Evolutionary conservation across 2,329 filamentous ascomycete species (phyloP), one percentile per base, ranked within the genome.

Genomic region (Cordyceps fumosorosea): DNA sequence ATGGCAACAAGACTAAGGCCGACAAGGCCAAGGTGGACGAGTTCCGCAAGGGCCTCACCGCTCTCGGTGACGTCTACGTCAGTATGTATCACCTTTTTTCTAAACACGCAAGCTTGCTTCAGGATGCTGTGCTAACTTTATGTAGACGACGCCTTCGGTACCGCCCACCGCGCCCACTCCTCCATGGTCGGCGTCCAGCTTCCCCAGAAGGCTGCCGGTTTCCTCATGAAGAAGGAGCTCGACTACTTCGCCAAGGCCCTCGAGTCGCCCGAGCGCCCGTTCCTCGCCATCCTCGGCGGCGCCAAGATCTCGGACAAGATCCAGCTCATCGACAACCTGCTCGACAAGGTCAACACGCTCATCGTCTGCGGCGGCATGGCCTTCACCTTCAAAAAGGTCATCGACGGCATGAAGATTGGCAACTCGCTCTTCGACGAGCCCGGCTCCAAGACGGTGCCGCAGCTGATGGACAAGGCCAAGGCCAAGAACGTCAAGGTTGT

Each of bases 241-340:
- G 95, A 99, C 75, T 99, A 99, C 88, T 99, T 99, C 75, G 95
- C 95, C 67, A 86, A 97, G 82, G 95, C 92, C 45, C 89, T 99
- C 65, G 95, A 99, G 82, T 87, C 84, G 70, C 95, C 95, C 65
- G 84, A 96, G 81, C 88, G 93, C 62, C 95, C 95, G 65, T 99
- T 99, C 90, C 88, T 99, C 60, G 96, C 95, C 76, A 99, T 99
- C 75, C 90, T 99, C 60, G 95, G 95, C 71, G 95, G 95, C 69
- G 92, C 95, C 76, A 99, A 99, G 86, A 92, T 99, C 69, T 96
- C 91, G 51, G 95, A 99, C 85, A 99, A 99, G 89, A 99, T 99
- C 77, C 91, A 97, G 83, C 85, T 99, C 71, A 98, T 99, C 75
- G 93, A 99, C 81, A 99, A 99, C 84, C 84, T 99, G 68, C 89